Evolutionary conservation across 177 flowering plant genomes (phyloP).

Genomic region (Tripterygium wilfordii): DNA sequence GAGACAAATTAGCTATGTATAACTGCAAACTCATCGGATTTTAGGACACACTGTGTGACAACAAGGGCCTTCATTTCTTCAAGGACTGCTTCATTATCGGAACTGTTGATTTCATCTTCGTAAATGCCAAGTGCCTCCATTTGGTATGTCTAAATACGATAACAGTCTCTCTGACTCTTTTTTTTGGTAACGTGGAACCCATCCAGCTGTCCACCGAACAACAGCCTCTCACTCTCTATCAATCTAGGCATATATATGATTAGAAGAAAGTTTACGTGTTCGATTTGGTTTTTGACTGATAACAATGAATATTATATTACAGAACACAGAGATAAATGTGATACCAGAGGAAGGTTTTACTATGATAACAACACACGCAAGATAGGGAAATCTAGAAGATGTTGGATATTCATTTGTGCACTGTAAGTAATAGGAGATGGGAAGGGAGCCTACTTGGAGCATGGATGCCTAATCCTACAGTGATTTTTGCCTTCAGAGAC

Average conservation of each 20-base stretch:
- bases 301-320: background rate
- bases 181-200: slow-evolving; percentile 19
- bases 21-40: slow-evolving; percentile 28
- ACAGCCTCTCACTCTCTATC: background rate
- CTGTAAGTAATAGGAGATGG: slow-evolving; percentile 22
- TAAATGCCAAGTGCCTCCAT: slow-evolving; percentile 26
- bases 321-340: slow-evolving; percentile 17
- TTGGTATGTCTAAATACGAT: slow-evolving; percentile 7
- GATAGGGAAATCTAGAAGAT: slow-evolving; percentile 10
- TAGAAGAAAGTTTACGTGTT: background rate
- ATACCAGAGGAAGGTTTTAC: slow-evolving; percentile 16
- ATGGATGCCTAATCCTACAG: slow-evolving; percentile 22
- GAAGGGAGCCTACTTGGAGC: slow-evolving; percentile 18
- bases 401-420: slow-evolving; percentile 22
- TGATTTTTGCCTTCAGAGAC: slow-evolving; percentile 22
- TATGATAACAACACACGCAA: slow-evolving; percentile 42
- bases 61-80: slow-evolving; percentile 32
- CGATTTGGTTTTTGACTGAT: background rate
- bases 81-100: slow-evolving; percentile 28
- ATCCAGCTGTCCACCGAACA: background rate
- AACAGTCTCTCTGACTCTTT: slow-evolving; percentile 12
- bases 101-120: slow-evolving; percentile 37
- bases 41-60: slow-evolving; percentile 36
- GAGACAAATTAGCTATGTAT: slow-evolving; percentile 35
- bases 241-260: background rate